Evolutionary conservation across 805 yeast genomes (phyloP).

Genomic region (Kazachstania bromeliacearum): DNA sequence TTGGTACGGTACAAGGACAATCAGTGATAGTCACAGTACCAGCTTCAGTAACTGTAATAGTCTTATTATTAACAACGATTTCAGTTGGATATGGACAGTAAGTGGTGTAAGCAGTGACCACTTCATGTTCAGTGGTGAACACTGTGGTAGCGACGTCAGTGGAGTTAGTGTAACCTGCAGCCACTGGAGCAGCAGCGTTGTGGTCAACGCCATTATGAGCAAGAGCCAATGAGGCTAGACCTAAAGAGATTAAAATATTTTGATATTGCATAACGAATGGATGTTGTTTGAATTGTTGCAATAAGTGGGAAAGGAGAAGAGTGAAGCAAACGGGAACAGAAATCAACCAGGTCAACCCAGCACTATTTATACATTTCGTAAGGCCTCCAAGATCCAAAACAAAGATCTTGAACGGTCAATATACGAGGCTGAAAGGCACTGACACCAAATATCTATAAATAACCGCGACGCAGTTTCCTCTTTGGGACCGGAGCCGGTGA

Average conservation of each 20-base stretch:
- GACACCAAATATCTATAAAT: too few species aligned
- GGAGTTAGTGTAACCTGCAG: constrained; percentile 1
- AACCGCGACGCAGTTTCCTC: too few species aligned
- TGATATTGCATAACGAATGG: constrained; percentile 3
- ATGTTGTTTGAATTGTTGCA: background rate
- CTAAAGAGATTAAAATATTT: constrained; percentile 4
- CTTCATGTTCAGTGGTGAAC: constrained; percentile 22
- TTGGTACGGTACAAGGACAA: constrained; percentile 64
- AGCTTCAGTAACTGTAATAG: constrained; percentile 67
- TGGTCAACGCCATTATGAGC: constrained; percentile 2
- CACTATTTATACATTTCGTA: too few species aligned
- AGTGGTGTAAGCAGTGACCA: constrained; percentile 64
- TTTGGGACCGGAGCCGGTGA: too few species aligned
- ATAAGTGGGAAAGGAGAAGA: background rate
- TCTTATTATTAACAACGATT: constrained; percentile 51
- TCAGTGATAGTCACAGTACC: constrained; percentile 79
- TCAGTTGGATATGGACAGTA: constrained; percentile 74
- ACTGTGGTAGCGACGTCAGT: constrained; percentile 2
- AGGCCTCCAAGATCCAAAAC: too few species aligned
- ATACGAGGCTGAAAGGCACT: too few species aligned
- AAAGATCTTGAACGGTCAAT: too few species aligned
- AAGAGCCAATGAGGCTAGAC: constrained; percentile 5
- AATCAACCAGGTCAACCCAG: background rate
- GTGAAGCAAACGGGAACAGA: background rate
- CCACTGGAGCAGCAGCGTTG: constrained; percentile 2